A percentile compares a stretch with the other conserved stretches of the same genome.
phyloP scores from a whole-genome alignment of 2,329 filamentous ascomycete species.

The Fusarium verticillioides region DNA sequence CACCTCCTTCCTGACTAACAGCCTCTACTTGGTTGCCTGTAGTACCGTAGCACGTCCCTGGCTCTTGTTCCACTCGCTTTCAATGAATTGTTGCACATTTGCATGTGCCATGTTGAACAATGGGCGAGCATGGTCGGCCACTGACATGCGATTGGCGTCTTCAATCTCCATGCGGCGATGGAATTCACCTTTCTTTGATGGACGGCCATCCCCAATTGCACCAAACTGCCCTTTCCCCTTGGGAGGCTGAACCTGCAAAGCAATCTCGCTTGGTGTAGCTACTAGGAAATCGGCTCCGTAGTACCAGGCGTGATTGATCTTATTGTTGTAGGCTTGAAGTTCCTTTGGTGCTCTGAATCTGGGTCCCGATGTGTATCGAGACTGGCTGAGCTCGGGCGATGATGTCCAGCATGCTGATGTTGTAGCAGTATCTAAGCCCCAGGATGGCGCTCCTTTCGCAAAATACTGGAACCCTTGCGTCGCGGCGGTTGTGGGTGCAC shows the following conservation, averaged over 20 bases:
- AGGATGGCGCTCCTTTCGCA: not conserved
- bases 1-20: slow-evolving; percentile 33
- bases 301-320: slow-evolving; percentile 54
- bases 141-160: slow-evolving; percentile 53
- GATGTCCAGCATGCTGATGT: slow-evolving; percentile 10
- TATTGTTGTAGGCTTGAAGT: slow-evolving; percentile 41
- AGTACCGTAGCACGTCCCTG: not conserved
- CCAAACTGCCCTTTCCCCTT: slow-evolving; percentile 49
- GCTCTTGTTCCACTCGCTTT: slow-evolving; percentile 26
- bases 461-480: not conserved
- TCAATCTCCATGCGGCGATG: slow-evolving; percentile 49
- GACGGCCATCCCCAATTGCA: slow-evolving; percentile 52
- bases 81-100: slow-evolving; percentile 43
- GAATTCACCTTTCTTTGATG: slow-evolving; percentile 36
- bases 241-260: slow-evolving; percentile 44
- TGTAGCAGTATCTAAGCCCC: slow-evolving; percentile 11
- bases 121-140: slow-evolving; percentile 53
- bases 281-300: slow-evolving; percentile 51
- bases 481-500: not conserved
- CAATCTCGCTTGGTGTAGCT: slow-evolving; percentile 47
- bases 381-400: not conserved
- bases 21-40: slow-evolving; percentile 16
- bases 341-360: slow-evolving; percentile 39
- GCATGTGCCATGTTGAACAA: slow-evolving; percentile 57
- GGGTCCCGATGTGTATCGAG: slow-evolving; percentile 31